Percentiles rank a stretch among this genome's conserved stretches.
These are phyloP conservation scores for Dendrobium officinale DNA, from an alignment of 106 monocot species.

Conservation along the genomic window DNA sequence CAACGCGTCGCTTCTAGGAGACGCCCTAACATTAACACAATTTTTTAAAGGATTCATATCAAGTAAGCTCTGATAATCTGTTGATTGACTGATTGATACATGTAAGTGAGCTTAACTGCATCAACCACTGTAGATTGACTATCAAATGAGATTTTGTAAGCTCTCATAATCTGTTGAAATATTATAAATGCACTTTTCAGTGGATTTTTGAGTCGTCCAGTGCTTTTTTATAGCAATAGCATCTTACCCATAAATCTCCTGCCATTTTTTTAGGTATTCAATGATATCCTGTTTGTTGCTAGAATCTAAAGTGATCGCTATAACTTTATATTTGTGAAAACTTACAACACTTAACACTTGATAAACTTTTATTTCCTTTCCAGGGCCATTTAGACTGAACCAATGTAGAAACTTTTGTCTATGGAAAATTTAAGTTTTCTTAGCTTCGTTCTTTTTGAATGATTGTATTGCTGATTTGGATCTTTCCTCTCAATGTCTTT, in stretches of 20 bases:
- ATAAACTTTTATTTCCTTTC: slow-evolving; percentile 6
- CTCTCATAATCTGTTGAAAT: background rate
- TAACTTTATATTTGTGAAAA: background rate
- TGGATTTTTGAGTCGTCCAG: background rate
- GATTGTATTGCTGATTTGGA: slow-evolving; percentile 17
- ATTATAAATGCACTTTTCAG: background rate
- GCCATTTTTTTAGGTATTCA: background rate
- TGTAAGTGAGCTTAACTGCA: background rate
- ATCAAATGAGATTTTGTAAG: background rate
- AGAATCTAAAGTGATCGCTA: no score
- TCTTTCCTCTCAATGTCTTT: slow-evolving; percentile 48
- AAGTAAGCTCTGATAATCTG: no score
- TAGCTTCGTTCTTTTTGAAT: background rate
- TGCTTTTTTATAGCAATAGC: background rate
- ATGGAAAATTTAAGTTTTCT: background rate
- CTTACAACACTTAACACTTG: background rate
- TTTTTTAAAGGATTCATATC: no score
- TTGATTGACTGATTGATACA: background rate
- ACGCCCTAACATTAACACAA: no score
- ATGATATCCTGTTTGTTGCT: no score
- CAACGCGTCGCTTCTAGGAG: no score
- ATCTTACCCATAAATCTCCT: background rate
- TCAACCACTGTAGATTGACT: background rate
- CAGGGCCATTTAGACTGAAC: background rate
- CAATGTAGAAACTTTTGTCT: background rate